phyloP scores from a whole-genome alignment of 768 basidiomycete species.

The Exidia glandulosa region DNA sequence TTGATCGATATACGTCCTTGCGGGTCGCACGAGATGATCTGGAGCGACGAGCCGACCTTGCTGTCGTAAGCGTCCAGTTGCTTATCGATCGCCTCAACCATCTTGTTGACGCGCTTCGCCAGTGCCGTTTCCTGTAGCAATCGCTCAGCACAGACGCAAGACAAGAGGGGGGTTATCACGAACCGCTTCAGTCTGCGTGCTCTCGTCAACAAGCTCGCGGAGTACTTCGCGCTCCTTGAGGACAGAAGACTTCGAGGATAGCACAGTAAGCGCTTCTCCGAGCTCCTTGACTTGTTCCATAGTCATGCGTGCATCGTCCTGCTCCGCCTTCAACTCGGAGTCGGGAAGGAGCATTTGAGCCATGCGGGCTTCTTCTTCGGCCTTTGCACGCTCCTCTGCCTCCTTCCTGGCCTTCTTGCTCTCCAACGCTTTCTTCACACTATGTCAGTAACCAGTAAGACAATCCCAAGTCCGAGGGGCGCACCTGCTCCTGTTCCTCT shows the following conservation, averaged over 20 bases:
- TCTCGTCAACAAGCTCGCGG: slow-evolving; percentile 86
- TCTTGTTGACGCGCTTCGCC: slow-evolving; percentile 88
- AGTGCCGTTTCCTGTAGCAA: slow-evolving; percentile 73
- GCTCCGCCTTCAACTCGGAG: slow-evolving; percentile 60
- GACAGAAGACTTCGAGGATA: slow-evolving; percentile 89
- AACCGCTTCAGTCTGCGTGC: slow-evolving; percentile 79
- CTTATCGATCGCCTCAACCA: slow-evolving; percentile 90
- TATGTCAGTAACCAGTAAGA: background rate
- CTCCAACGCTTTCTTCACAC: slow-evolving; percentile 60
- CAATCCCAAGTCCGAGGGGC: background rate
- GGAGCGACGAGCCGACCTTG: slow-evolving; percentile 72
- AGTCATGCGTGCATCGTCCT: slow-evolving; percentile 88
- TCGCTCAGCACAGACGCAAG: slow-evolving; percentile 2
- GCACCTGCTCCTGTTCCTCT: slow-evolving; percentile 83
- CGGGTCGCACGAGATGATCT: slow-evolving; percentile 75
- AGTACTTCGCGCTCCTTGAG: slow-evolving; percentile 94
- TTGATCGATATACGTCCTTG: slow-evolving; percentile 83
- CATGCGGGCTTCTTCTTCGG: slow-evolving; percentile 55
- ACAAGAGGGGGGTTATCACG: slow-evolving; percentile 7
- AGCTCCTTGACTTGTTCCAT: slow-evolving; percentile 92
- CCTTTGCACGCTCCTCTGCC: slow-evolving; percentile 49
- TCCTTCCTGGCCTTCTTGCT: slow-evolving; percentile 80
- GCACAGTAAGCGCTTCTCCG: slow-evolving; percentile 77
- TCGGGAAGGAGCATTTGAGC: slow-evolving; percentile 81
- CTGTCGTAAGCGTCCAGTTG: slow-evolving; percentile 89